Evolutionary conservation across 169 alveolate genomes (phyloP).

Genomic region (Plasmodium vinckei): DNA sequence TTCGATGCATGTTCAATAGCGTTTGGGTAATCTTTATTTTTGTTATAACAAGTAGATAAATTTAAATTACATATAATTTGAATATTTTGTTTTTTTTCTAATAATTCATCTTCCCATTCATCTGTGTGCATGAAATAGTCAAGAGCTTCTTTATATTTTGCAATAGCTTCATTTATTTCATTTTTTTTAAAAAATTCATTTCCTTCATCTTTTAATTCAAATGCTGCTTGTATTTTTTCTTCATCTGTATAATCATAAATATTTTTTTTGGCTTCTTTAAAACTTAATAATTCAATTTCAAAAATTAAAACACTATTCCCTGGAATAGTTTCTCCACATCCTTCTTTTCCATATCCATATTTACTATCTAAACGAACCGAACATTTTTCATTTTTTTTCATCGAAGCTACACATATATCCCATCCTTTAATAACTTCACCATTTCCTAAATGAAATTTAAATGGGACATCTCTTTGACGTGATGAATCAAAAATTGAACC

Average conservation of each 20-base stretch:
- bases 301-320: slow-evolving; percentile 85
- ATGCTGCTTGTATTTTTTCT: slow-evolving; percentile 88
- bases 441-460: slow-evolving; percentile 86
- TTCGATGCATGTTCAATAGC: slow-evolving; percentile 86
- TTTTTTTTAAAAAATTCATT: slow-evolving; percentile 82
- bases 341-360: slow-evolving; percentile 89
- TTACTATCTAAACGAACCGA: slow-evolving; percentile 52
- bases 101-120: slow-evolving; percentile 63
- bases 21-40: slow-evolving; percentile 79
- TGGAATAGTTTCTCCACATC: slow-evolving; percentile 88
- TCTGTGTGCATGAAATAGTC: slow-evolving; percentile 72
- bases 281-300: slow-evolving; percentile 86
- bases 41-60: slow-evolving; percentile 79
- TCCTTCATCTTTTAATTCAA: slow-evolving; percentile 84
- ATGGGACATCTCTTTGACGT: slow-evolving; percentile 83
- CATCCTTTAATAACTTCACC: slow-evolving; percentile 89
- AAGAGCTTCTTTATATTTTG: slow-evolving; percentile 82
- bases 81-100: slow-evolving; percentile 58
- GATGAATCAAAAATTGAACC: slow-evolving; percentile 90
- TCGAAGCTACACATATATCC: slow-evolving; percentile 85
- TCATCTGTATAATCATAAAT: slow-evolving; percentile 84
- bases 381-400: slow-evolving; percentile 83
- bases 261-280: slow-evolving; percentile 81
- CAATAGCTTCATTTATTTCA: slow-evolving; percentile 80
- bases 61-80: slow-evolving; percentile 63